phyloP scores from a whole-genome alignment of 139 green algal genomes.

The Pleodorina starrii region DNA sequence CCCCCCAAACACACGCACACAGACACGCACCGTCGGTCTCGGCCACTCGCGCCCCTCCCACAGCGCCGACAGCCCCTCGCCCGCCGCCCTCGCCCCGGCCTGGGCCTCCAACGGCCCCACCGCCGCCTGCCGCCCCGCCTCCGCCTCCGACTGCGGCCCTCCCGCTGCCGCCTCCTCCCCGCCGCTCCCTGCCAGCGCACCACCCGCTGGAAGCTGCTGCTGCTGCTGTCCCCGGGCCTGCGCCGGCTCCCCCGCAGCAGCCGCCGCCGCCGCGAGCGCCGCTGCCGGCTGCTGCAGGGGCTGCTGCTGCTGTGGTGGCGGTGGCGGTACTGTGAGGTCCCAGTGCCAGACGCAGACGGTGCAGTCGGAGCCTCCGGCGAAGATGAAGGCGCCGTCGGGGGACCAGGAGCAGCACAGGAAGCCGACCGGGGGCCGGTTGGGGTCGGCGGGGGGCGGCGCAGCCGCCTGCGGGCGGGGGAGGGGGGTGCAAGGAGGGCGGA shows the following conservation, averaged over 20 bases:
- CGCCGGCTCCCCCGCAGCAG: neutral
- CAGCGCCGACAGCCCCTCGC: neutral
- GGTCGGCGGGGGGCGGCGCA: neutral
- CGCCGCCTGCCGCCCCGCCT: neutral
- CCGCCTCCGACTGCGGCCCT: neutral
- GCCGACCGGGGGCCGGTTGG: neutral
- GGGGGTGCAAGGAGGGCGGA: too few relatives aligned
- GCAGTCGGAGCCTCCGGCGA: slow-evolving; percentile 75
- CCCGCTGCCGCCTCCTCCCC: neutral
- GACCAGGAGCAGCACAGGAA: slow-evolving; percentile 83
- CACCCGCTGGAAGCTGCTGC: too few relatives aligned
- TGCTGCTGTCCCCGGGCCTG: neutral
- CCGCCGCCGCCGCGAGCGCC: neutral
- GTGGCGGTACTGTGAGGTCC: slow-evolving; percentile 33
- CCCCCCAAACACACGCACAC: too few relatives aligned
- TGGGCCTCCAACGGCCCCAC: too few relatives aligned
- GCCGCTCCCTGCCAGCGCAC: too few relatives aligned
- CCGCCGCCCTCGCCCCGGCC: neutral
- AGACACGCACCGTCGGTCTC: neutral
- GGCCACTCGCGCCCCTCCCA: slow-evolving; percentile 34
- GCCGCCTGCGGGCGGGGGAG: too few relatives aligned
- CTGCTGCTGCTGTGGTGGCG: neutral
- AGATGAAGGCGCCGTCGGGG: slow-evolving; percentile 73
- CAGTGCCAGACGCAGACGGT: slow-evolving; percentile 81
- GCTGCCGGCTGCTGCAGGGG: neutral